phyloP scores from a whole-genome alignment of 352 stramenopile species.

The Globisporangium heterothallicum region DNA sequence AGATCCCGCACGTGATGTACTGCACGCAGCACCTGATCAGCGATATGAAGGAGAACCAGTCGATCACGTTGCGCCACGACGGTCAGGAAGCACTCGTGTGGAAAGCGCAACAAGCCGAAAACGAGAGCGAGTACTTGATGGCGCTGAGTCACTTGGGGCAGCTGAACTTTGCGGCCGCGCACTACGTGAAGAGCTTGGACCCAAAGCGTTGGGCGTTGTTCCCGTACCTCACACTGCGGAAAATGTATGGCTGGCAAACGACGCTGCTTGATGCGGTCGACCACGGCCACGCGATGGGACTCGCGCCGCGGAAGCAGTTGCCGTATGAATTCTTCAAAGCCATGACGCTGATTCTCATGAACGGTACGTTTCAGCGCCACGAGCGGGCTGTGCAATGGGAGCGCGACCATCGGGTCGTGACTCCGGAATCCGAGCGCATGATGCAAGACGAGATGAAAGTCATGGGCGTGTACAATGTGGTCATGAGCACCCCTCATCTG shows the following conservation, averaged over 20 bases:
- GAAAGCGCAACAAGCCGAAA: slow-evolving; percentile 34
- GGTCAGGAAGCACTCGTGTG: slow-evolving; percentile 32
- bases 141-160: slow-evolving; percentile 22
- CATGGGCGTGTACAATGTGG: slow-evolving; percentile 31
- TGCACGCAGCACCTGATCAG: slow-evolving; percentile 33
- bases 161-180: slow-evolving; percentile 27
- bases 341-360: slow-evolving; percentile 29
- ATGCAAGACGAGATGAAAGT: slow-evolving; percentile 42
- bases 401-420: slow-evolving; percentile 33
- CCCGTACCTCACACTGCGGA: slow-evolving; percentile 28
- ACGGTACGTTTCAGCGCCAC: slow-evolving; percentile 29
- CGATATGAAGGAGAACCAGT: slow-evolving; percentile 20
- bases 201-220: slow-evolving; percentile 39
- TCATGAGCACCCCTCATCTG: slow-evolving; percentile 35
- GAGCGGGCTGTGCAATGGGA: slow-evolving; percentile 35
- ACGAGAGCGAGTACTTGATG: slow-evolving; percentile 30
- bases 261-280: slow-evolving; percentile 25
- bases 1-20: slow-evolving; percentile 29
- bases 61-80: slow-evolving; percentile 14
- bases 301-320: slow-evolving; percentile 18
- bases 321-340: slow-evolving; percentile 40
- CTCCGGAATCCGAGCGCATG: slow-evolving; percentile 31
- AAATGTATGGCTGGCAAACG: slow-evolving; percentile 51
- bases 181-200: slow-evolving; percentile 29
- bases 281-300: slow-evolving; percentile 15